Evolutionary conservation across 257 asterid genomes (phyloP).

Genomic region (Solanum dulcamara): DNA sequence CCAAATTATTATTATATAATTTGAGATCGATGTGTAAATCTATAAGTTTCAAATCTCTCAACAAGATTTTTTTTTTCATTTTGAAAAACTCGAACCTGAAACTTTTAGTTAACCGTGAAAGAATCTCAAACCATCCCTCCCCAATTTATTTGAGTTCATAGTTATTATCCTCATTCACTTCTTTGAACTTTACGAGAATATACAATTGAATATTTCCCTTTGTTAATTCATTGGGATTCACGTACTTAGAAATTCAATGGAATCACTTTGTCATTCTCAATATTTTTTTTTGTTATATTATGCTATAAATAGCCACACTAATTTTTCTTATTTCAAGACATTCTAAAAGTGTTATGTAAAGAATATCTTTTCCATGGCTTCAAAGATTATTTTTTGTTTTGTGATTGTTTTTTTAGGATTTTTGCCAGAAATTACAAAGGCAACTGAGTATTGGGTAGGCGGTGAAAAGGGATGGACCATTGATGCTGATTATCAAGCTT

Average conservation of each 20-base stretch:
- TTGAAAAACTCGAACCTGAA: not conserved
- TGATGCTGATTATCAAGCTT: not conserved
- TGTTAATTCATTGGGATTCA: not conserved
- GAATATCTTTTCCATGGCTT: not conserved
- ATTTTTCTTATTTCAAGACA: not conserved
- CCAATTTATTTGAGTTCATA: not conserved
- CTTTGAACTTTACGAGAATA: not conserved
- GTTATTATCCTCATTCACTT: not conserved
- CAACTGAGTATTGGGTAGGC: constrained; percentile 8
- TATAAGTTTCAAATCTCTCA: too few relatives aligned
- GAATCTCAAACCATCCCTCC: not conserved
- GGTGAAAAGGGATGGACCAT: not conserved
- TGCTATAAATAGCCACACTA: not conserved
- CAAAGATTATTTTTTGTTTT: not conserved
- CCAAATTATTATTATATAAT: too few relatives aligned
- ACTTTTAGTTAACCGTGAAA: too few relatives aligned
- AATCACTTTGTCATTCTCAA: not conserved
- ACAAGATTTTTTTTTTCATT: not conserved
- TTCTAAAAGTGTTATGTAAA: not conserved
- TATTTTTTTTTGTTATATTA: not conserved
- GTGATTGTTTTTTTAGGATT: not conserved
- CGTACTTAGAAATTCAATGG: not conserved
- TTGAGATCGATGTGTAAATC: not conserved
- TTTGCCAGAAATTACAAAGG: not conserved
- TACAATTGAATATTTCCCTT: not conserved